Evolutionary conservation across 768 basidiomycete species (phyloP), one percentile per base, ranked within the genome.

Genomic region (Crepidotus variabilis): DNA sequence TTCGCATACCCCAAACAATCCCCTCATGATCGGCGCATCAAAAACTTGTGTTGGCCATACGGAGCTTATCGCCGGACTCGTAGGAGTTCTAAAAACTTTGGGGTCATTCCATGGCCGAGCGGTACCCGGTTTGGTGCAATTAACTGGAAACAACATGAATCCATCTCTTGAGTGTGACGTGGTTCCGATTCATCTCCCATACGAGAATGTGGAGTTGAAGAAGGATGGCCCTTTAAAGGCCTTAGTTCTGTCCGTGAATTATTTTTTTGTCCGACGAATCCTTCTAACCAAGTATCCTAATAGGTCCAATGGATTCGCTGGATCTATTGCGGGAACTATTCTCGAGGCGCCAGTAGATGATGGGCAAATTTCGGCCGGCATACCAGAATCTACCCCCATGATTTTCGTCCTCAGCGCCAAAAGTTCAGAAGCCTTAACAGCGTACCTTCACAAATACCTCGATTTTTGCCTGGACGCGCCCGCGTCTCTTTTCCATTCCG

Each of bases 301-400:
- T 53, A 74, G 73, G 18, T 68, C 72, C 1, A 72, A 72, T 52
- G 73, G 72, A 14, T 72, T 74, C 49, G 68, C 73, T 10, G 73
- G 73, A 6, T 72, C 73, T 14, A 66, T 72, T 51, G 63, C 72
- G 18, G 72, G 69, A 8, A 64, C 66, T 9, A 64, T 73, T 39
- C 61, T 74, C 18, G 71, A 74, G 57, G 64, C 64, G 24, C 63
- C 68, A 0, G 55, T 63, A 13, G 55, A 63, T 20, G 61, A 65
- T 46, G 60, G 59, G 56, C 57, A 55, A 21, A 21, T 61, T 46
- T 21, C 61, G 6, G 47, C 56, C 8, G n/a, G 4, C 13, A 59
- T 61, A 36, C 59, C 61, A 6, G 61, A 64, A 13, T 57, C 50
- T 8, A 62, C 54, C 2, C 51, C 68, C 7, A 58, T 71, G 62